These are phyloP conservation scores for Rhizophagus clarus DNA, from an alignment of 192 early-diverging fungal genomes.

Conservation along the genomic window DNA sequence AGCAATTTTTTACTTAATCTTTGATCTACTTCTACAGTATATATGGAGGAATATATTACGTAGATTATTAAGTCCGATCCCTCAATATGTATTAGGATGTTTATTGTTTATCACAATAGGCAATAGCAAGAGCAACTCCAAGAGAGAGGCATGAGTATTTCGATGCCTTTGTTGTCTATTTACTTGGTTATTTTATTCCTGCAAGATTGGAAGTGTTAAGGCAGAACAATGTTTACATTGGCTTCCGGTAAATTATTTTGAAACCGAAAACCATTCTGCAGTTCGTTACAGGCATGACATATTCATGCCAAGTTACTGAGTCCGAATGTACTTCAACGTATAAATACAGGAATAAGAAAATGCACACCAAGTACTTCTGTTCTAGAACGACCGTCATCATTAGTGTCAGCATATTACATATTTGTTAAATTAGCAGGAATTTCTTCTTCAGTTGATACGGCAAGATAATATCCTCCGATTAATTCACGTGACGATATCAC, in stretches of 20 bases:
- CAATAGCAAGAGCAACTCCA: neutral
- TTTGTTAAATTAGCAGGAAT: neutral
- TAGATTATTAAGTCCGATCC: neutral
- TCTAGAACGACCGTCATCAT: neutral
- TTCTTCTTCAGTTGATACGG: no score
- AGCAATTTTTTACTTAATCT: no score
- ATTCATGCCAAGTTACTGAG: neutral
- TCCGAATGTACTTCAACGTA: neutral
- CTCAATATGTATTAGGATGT: slow-evolving; percentile 5
- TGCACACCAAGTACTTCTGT: neutral
- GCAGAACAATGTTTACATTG: neutral
- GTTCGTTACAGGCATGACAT: neutral
- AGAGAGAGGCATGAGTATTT: neutral
- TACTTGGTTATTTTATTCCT: neutral
- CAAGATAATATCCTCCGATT: no score
- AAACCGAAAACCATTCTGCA: neutral
- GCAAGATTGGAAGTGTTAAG: neutral
- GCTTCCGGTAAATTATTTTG: neutral
- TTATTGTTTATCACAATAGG: no score
- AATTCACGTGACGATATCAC: no score
- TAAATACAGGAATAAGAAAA: neutral
- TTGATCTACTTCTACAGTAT: no score
- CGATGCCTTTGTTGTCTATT: neutral
- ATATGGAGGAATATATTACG: no score
- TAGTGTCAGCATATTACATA: slow-evolving; percentile 9